Base-by-base conservation (phyloP, 2,329 filamentous ascomycete genomes). In the Diplodia mutila region DNA sequence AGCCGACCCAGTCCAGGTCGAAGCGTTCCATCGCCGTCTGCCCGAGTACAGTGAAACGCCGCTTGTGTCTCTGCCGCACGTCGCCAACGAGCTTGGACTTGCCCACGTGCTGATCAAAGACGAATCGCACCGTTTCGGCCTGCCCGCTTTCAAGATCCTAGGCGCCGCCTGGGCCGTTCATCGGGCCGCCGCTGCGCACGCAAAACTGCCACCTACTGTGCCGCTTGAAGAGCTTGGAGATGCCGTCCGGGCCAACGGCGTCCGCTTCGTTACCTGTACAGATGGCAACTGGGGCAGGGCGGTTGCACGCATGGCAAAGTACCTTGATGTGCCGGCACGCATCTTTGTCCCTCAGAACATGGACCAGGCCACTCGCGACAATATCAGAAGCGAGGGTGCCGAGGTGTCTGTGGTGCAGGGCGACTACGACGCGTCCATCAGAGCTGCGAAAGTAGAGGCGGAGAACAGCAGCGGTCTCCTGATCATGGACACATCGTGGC, bases 241-340 rank as follows among this genome's bases (percentile, higher is more conserved):
- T 70, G 75, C 81, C 1, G 34, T 37, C 11, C 34, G 34, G 34
- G 34, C 34, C 1, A 66, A 72, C 0, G 71, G 73, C 0, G 71
- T 87, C 23, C 78, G 73, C 0, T 75, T 92, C 0, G 84, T 89
- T 49, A 87, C 90, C 0, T 88, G 89, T 1, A 92, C 90, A 0
- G 91, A 92, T 59, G 92, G 91, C 0, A 94, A 94, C 70, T 90
- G 91, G 81, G 91, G 92, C 0, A 82, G 91, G 1, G 91, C 92
- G 0, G 85, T 93, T 1, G 89, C 90, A 0, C 82, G 86, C 7
- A 92, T 94, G 87, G 89, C 85, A 0, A 80, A 78, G 49, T 81
- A 88, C 12, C 78, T 94, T 11, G 82, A 80, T 0, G 76, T 92
- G 0, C 73, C 80, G 0, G 84, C 84, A 0, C 79, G 80, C 18